Evolutionary conservation across 345 rosid species (phyloP).

Genomic region (Boechera retrofracta): DNA sequence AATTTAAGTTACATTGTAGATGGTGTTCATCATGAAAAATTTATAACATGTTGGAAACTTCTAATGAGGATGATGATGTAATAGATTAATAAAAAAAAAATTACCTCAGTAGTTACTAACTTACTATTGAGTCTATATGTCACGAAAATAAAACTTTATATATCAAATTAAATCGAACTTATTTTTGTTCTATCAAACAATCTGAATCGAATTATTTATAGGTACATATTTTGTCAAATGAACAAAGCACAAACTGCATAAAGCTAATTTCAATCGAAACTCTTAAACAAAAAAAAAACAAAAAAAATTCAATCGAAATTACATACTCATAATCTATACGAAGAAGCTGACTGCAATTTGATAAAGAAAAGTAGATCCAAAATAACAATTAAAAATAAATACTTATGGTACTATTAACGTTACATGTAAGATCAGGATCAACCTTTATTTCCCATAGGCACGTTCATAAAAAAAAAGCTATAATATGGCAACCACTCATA

Average conservation of each 20-base stretch:
- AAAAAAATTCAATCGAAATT: background rate
- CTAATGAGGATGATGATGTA: background rate
- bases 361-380: constrained; percentile 8
- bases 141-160: background rate
- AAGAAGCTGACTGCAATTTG: constrained; percentile 12
- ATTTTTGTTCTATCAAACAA: background rate
- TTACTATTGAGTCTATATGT: background rate
- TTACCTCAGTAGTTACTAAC: background rate
- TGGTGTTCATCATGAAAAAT: background rate
- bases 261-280: background rate
- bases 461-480: constrained; percentile 4
- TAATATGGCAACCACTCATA: constrained; percentile 5
- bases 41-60: background rate
- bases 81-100: background rate
- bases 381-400: background rate
- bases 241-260: background rate
- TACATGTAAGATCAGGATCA: constrained; percentile 31
- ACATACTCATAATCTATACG: constrained; percentile 5
- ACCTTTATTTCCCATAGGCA: constrained; percentile 25
- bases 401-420: constrained; percentile 10
- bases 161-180: background rate
- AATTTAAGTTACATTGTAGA: background rate
- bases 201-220: background rate
- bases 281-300: too few relatives aligned
- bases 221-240: background rate